These are phyloP conservation scores for Populus nigra DNA, from an alignment of 345 rosid genomes.

Conservation along the genomic window DNA sequence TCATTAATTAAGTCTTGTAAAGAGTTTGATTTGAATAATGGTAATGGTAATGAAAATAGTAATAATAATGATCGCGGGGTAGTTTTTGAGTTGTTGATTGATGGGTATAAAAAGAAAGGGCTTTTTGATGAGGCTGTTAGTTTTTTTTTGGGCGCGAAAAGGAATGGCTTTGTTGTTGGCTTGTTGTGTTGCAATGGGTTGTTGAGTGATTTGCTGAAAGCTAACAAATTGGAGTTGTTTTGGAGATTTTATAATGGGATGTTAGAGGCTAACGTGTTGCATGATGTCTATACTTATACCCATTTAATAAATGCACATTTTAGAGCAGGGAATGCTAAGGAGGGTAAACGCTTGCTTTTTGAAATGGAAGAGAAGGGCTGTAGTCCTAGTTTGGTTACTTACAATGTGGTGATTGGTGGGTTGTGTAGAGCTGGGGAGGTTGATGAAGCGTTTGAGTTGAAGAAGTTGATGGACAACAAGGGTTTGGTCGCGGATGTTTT, in stretches of 20 bases:
- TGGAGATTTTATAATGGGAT: constrained; percentile 59
- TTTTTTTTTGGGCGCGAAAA: constrained; percentile 35
- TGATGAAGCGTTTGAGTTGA: constrained; percentile 53
- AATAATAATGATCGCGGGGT: constrained; percentile 3
- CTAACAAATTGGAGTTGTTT: constrained; percentile 49
- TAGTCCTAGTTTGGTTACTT: constrained; percentile 39
- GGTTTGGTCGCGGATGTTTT: constrained; percentile 44
- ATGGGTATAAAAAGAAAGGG: constrained; percentile 50
- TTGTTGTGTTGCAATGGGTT: constrained; percentile 51
- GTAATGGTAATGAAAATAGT: not conserved
- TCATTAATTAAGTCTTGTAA: constrained; percentile 43
- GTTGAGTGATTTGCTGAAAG: constrained; percentile 58
- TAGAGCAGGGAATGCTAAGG: constrained; percentile 44
- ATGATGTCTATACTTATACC: constrained; percentile 49
- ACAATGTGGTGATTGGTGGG: constrained; percentile 53
- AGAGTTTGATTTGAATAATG: constrained; percentile 30
- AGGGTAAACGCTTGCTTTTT: constrained; percentile 41
- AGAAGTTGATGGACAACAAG: constrained; percentile 46
- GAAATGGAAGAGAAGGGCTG: constrained; percentile 53
- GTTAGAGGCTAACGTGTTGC: constrained; percentile 43
- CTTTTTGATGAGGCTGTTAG: constrained; percentile 48
- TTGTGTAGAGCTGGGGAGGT: constrained; percentile 54
- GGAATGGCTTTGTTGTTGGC: constrained; percentile 35
- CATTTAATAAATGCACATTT: constrained; percentile 61
- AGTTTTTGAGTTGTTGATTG: constrained; percentile 51